These are phyloP conservation scores for Diutina mesorugosa DNA, from an alignment of 1,139 yeast species.

Conservation along the genomic window DNA sequence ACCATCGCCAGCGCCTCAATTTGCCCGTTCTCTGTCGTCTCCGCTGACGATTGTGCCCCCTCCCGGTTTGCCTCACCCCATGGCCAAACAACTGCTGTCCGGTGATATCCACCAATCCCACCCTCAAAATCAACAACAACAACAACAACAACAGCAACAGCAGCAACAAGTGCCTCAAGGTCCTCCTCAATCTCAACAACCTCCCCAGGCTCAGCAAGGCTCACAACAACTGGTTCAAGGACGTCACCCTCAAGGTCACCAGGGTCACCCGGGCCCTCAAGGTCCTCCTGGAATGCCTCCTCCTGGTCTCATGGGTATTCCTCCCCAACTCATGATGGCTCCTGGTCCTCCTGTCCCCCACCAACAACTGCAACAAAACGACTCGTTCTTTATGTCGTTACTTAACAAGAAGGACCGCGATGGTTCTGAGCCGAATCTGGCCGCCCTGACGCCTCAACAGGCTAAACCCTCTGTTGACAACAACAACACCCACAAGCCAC, in stretches of 20 bases:
- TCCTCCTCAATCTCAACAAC: slow-evolving; percentile 6
- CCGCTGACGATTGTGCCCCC: not conserved
- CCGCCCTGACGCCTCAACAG: not conserved
- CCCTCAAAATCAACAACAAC: not conserved
- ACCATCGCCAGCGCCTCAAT: not conserved
- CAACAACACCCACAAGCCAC: not conserved
- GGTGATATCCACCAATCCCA: not conserved
- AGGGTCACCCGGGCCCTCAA: not conserved
- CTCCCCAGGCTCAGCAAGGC: slow-evolving; percentile 3
- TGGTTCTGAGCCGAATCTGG: not conserved
- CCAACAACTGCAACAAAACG: slow-evolving; percentile 16
- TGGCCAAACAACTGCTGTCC: not conserved
- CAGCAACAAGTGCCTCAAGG: not conserved
- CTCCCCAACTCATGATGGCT: slow-evolving; percentile 1
- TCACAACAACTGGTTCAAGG: not conserved
- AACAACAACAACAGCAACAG: not conserved
- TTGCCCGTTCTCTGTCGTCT: not conserved
- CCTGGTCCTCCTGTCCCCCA: not conserved
- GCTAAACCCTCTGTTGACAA: not conserved
- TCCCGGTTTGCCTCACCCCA: not conserved
- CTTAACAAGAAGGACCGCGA: slow-evolving; percentile 18
- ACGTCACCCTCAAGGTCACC: not conserved
- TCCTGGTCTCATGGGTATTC: not conserved
- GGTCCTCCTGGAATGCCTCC: slow-evolving; percentile 3
- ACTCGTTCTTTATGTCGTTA: slow-evolving; percentile 41